Conservation (phyloP, 208 protist genomes). For the Trypanosoma theileri region DNA sequence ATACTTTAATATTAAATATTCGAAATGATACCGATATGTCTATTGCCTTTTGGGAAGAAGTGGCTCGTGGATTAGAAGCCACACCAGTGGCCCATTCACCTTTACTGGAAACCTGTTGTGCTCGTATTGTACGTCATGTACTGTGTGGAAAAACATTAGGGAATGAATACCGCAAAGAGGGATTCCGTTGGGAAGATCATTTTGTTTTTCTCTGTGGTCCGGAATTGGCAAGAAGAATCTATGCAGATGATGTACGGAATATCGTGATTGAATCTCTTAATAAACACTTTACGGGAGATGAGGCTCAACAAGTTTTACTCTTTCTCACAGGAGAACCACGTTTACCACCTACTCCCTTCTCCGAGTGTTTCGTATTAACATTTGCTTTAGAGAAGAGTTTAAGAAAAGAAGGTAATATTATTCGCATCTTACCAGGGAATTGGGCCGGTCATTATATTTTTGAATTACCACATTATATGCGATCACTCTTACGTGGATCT, state of each 20-base stretch:
- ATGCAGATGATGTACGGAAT: conserved; percentile 29
- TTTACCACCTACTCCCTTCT: conserved; percentile 24
- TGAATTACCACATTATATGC: too few relatives aligned
- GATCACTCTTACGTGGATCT: too few relatives aligned
- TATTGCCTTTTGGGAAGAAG: conserved; percentile 46
- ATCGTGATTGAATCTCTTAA: conserved; percentile 37
- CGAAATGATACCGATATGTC: conserved; percentile 29
- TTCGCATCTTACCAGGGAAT: too few relatives aligned
- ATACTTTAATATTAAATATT: conserved; percentile 18
- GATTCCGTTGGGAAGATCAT: conserved; percentile 35
- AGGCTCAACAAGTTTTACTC: conserved; percentile 43
- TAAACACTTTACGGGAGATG: conserved; percentile 31
- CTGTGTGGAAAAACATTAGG: conserved; percentile 28
- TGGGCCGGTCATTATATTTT: too few relatives aligned
- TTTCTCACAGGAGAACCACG: conserved; percentile 48
- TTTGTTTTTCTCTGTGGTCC: conserved; percentile 42
- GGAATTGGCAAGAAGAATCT: conserved; percentile 2
- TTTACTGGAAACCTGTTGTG: conserved; percentile 52
- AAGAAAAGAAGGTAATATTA: too few relatives aligned
- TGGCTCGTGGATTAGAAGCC: conserved; percentile 50
- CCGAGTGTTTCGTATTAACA: conserved; percentile 14
- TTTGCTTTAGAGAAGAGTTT: not conserved
- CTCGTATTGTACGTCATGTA: conserved; percentile 51
- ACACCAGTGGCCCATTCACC: conserved; percentile 49
- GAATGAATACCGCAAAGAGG: not conserved